These are phyloP conservation scores for Trametes sp. DNA, from an alignment of 1,284 basidiomycete genomes.

Conservation along the genomic window DNA sequence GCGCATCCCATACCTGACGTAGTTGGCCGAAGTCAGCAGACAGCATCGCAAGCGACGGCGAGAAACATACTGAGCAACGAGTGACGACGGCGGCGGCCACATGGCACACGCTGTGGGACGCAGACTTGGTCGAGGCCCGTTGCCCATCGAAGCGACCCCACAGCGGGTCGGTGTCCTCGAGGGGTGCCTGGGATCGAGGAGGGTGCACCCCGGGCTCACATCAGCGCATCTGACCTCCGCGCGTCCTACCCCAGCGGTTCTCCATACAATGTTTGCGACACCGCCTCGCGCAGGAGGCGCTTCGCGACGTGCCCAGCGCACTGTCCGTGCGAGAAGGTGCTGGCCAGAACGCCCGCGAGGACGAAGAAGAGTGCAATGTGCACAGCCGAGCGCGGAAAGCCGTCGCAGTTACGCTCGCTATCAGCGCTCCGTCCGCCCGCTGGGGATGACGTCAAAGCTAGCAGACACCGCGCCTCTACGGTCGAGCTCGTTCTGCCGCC, in stretches of 20 bases:
- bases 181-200: not conserved
- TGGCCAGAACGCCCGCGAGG: not conserved
- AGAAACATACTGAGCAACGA: too few species aligned
- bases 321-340: not conserved
- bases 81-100: conserved; percentile 15
- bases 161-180: not conserved
- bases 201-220: conserved; percentile 4
- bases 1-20: not conserved
- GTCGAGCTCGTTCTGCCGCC: not conserved
- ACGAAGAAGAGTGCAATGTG: not conserved
- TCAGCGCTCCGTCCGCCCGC: not conserved
- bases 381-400: conserved; percentile 11
- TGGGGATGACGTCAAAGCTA: not conserved
- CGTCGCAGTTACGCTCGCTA: conserved; percentile 16
- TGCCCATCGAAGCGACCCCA: conserved; percentile 1
- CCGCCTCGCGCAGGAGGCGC: not conserved
- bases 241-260: conserved; percentile 1
- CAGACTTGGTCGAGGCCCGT: not conserved
- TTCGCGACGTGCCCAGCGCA: not conserved
- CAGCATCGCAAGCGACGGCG: too few species aligned
- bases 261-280: not conserved
- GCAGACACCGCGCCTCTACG: too few species aligned
- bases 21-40: conserved; percentile 3
- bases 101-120: not conserved
- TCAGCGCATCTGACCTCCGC: conserved; percentile 5